Percentiles rank a stretch among this genome's conserved stretches.
Evolutionary conservation across 345 rosid species (phyloP).

Genomic region (Syzygium oleosum): DNA sequence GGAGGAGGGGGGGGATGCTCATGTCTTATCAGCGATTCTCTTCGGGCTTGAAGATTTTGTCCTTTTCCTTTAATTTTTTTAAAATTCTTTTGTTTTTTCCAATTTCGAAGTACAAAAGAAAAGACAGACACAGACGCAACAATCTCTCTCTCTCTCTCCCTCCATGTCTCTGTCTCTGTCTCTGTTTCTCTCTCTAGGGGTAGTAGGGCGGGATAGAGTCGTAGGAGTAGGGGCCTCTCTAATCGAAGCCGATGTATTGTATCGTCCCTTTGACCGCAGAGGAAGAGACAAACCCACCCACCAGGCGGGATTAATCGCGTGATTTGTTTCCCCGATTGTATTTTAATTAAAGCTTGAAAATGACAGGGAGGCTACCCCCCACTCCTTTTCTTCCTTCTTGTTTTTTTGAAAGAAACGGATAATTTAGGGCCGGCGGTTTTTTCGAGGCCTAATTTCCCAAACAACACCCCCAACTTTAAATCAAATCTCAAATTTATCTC

Average conservation of each 20-base stretch:
- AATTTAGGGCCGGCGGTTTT: background rate
- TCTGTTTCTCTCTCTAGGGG: background rate
- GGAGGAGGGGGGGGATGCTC: background rate
- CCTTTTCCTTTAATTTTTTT: background rate
- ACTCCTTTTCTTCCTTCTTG: no score
- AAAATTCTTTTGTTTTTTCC: background rate
- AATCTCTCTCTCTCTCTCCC: background rate
- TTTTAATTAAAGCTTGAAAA: background rate
- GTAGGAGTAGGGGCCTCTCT: background rate
- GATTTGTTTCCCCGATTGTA: background rate
- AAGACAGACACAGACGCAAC: no score
- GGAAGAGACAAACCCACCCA: background rate
- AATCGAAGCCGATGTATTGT: background rate
- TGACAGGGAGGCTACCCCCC: background rate
- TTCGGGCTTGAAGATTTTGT: background rate
- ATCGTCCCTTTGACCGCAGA: background rate
- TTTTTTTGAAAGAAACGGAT: background rate
- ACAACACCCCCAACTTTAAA: no score
- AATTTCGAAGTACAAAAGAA: background rate
- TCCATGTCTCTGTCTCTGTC: background rate
- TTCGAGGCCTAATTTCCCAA: background rate
- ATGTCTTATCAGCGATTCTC: slow-evolving; percentile 13
- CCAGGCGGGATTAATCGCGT: background rate
- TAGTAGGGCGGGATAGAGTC: background rate
- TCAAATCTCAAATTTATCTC: accelerated